Percentiles rank a stretch among this genome's conserved stretches.
Evolutionary conservation across 2,329 filamentous ascomycete genomes (phyloP).

Genomic region (Aspergillus chevalieri): DNA sequence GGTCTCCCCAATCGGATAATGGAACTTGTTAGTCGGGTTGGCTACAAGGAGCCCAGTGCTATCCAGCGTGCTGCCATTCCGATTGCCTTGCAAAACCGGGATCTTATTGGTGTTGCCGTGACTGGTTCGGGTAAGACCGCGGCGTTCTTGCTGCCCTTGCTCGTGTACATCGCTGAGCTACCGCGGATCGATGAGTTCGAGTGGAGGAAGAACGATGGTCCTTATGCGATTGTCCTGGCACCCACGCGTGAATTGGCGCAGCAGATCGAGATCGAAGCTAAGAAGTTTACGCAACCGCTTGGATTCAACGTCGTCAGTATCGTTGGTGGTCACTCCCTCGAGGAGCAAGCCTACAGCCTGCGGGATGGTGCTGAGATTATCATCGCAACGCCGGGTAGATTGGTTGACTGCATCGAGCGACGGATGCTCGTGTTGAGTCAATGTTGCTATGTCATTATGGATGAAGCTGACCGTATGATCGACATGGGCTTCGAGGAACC

Average conservation of each 20-base stretch:
- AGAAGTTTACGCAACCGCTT: conserved; percentile 82
- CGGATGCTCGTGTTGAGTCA: conserved; percentile 87
- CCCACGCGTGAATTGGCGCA: conserved; percentile 96
- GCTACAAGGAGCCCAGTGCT: conserved; percentile 84
- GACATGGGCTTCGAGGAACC: conserved; percentile 97
- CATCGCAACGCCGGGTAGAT: conserved; percentile 94
- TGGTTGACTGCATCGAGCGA: conserved; percentile 94
- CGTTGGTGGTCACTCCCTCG: conserved; percentile 92
- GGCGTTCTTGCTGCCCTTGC: conserved; percentile 81
- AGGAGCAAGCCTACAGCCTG: conserved; percentile 86
- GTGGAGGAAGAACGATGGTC: conserved; percentile 83
- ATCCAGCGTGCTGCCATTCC: conserved; percentile 94
- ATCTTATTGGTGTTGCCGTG: conserved; percentile 96
- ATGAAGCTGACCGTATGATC: conserved; percentile 98
- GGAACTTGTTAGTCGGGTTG: conserved; percentile 74
- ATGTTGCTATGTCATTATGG: conserved; percentile 98
- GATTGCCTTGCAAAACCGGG: conserved; percentile 83
- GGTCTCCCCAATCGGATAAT: conserved; percentile 69
- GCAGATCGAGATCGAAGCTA: conserved; percentile 91
- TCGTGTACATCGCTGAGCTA: conserved; percentile 90
- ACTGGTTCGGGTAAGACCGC: conserved; percentile 99
- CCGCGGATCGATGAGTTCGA: conserved; percentile 77
- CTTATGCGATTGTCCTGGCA: conserved; percentile 93
- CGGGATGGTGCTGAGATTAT: conserved; percentile 94
- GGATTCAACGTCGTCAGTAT: conserved; percentile 95